Evolutionary conservation across 768 basidiomycete genomes (phyloP).

Genomic region (Panaeolus papilionaceus): DNA sequence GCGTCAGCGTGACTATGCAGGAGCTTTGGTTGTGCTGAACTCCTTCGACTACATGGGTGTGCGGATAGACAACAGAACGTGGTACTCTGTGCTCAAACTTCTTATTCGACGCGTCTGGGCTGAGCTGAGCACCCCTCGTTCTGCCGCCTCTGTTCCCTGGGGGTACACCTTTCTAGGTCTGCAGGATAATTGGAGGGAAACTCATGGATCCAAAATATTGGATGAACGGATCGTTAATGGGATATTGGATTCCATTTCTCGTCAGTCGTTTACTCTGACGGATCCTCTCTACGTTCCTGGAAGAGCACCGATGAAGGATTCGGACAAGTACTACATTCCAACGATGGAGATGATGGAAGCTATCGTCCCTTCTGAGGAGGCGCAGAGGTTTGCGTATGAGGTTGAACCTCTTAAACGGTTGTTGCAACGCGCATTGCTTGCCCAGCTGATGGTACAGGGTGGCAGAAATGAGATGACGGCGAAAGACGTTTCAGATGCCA

Average conservation of each 20-base stretch:
- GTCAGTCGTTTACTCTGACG: constrained; percentile 17
- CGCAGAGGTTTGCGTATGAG: constrained; percentile 23
- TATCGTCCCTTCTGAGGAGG: constrained; percentile 17
- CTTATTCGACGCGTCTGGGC: constrained; percentile 37
- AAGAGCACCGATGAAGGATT: not conserved
- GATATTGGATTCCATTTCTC: constrained; percentile 20
- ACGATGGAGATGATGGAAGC: constrained; percentile 28
- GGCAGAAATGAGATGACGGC: not conserved
- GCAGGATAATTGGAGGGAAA: constrained; percentile 1
- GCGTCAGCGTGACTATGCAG: constrained; percentile 51
- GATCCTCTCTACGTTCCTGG: constrained; percentile 17
- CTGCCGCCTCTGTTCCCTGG: constrained; percentile 27
- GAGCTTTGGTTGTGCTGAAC: constrained; percentile 46
- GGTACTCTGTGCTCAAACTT: constrained; percentile 45
- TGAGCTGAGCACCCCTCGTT: constrained; percentile 27
- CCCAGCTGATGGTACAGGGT: not conserved
- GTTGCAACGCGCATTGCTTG: constrained; percentile 26
- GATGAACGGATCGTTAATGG: constrained; percentile 17
- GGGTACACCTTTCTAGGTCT: constrained; percentile 35
- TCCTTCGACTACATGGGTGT: constrained; percentile 36
- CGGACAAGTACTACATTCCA: constrained; percentile 20
- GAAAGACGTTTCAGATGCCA: not conserved
- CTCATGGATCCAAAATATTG: constrained; percentile 16
- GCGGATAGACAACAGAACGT: constrained; percentile 41
- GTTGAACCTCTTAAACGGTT: constrained; percentile 28